Percentiles rank a stretch among this genome's conserved stretches.
Conservation (phyloP, 208 protist species). For the Porcisia deanei region DNA sequence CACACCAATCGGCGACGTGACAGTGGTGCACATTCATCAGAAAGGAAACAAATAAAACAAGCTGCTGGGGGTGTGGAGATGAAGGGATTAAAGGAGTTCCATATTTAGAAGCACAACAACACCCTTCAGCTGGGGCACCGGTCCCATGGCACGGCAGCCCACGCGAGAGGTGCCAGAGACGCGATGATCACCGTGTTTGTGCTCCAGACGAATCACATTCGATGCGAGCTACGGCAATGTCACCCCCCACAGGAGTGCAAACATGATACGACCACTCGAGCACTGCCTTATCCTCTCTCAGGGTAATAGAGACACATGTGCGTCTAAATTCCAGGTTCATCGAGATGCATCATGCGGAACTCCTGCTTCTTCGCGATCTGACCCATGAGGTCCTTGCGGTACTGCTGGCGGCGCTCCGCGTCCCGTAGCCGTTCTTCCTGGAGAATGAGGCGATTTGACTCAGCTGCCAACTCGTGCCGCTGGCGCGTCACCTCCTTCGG, state of each 20-base stretch:
- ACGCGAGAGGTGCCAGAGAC: neutral
- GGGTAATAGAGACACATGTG: neutral
- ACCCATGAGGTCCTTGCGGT: constrained; percentile 73
- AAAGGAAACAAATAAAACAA: neutral
- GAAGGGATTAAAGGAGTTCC: neutral
- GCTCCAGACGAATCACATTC: neutral
- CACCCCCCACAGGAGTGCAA: no score
- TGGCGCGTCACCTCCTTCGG: constrained; percentile 57
- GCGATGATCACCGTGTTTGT: neutral
- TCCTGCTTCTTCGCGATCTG: constrained; percentile 74
- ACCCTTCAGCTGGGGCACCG: neutral
- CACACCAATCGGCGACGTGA: neutral
- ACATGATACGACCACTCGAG: neutral
- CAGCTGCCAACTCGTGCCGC: constrained; percentile 68
- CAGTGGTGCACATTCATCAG: neutral
- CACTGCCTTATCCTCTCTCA: neutral
- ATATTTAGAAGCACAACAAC: neutral
- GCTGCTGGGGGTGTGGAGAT: neutral
- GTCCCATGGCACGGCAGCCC: neutral
- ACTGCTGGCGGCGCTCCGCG: constrained; percentile 52
- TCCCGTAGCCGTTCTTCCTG: constrained; percentile 58
- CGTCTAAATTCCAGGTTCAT: constrained; percentile 37
- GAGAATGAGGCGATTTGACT: constrained; percentile 50
- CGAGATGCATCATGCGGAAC: constrained; percentile 67
- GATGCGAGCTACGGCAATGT: neutral